These are phyloP conservation scores for Diaporthe sp. DNA, from an alignment of 2,329 filamentous ascomycete species.

Conservation along the genomic window DNA sequence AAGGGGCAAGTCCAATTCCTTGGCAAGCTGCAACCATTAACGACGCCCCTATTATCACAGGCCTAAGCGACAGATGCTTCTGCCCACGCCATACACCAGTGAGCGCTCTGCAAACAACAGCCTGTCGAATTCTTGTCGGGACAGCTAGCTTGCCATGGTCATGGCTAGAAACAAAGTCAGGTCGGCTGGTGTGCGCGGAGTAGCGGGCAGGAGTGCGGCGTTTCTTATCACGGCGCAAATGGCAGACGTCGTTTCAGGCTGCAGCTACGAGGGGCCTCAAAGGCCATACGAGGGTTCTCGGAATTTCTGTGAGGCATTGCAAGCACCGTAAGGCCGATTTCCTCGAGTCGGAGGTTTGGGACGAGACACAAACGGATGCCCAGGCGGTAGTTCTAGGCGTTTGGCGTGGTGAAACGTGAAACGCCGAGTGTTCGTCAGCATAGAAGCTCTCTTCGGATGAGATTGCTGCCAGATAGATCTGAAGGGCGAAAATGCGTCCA, in stretches of 20 bases:
- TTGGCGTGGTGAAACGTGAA: slow-evolving; percentile 22
- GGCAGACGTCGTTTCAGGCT: slow-evolving; percentile 12
- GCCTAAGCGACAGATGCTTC: background rate
- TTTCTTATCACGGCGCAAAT: background rate
- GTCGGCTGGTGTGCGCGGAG: background rate
- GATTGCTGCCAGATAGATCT: slow-evolving; percentile 8
- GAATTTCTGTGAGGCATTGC: background rate
- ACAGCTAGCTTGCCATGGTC: background rate
- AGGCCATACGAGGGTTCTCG: background rate
- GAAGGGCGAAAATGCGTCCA: background rate
- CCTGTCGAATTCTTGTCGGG: background rate
- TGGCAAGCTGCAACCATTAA: slow-evolving; percentile 9
- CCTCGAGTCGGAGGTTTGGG: background rate
- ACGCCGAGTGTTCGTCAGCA: background rate
- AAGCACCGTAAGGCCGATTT: background rate
- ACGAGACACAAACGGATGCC: slow-evolving; percentile 20
- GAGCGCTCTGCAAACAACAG: background rate
- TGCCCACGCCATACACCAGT: background rate
- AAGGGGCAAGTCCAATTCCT: slow-evolving; percentile 4
- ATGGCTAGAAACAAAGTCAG: background rate
- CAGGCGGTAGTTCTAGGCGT: slow-evolving; percentile 20
- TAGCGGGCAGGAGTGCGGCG: background rate
- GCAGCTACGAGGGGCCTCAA: background rate
- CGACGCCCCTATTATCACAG: slow-evolving; percentile 1
- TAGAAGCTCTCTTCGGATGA: background rate